Conservation (phyloP, 2,329 filamentous ascomycete genomes). For the Hymenoscyphus linearis region DNA sequence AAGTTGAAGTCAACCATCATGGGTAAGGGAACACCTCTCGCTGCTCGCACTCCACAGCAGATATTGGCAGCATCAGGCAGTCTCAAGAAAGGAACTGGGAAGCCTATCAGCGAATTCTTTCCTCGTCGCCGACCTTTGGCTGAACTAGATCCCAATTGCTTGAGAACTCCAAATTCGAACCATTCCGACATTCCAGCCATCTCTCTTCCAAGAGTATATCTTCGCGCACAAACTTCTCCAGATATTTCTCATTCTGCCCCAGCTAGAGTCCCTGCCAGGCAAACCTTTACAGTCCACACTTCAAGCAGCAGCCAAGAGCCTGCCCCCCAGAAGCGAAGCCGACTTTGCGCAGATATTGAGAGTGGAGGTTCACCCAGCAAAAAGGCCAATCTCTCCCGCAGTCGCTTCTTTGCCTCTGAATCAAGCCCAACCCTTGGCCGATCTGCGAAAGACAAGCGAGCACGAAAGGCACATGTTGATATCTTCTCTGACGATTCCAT, state of each 20-base stretch:
- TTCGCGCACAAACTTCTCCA: constrained; percentile 23
- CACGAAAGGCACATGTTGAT: constrained; percentile 39
- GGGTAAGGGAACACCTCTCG: constrained; percentile 17
- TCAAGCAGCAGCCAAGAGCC: constrained; percentile 40
- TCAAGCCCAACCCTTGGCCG: constrained; percentile 37
- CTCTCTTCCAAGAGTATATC: constrained; percentile 35
- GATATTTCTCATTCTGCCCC: constrained; percentile 33
- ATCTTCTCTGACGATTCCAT: constrained; percentile 49
- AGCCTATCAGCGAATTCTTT: constrained; percentile 61
- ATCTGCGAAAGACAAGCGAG: constrained; percentile 31
- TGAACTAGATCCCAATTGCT: constrained; percentile 62
- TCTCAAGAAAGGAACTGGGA: constrained; percentile 44
- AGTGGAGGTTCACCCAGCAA: constrained; percentile 32
- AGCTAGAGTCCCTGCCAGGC: constrained; percentile 19
- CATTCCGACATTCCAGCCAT: constrained; percentile 47
- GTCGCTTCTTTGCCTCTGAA: constrained; percentile 42
- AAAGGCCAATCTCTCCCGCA: constrained; percentile 34
- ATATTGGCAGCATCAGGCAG: constrained; percentile 26
- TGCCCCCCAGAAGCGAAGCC: constrained; percentile 44
- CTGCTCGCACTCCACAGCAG: constrained; percentile 17
- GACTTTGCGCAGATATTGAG: constrained; percentile 44
- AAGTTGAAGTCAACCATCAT: constrained; percentile 21
- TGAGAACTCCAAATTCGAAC: constrained; percentile 60
- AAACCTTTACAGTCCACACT: constrained; percentile 31
- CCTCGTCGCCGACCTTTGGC: constrained; percentile 57